Evolutionary conservation across 163 green algal genomes (phyloP).

Genomic region (Chlamydomonas reinhardtii): DNA sequence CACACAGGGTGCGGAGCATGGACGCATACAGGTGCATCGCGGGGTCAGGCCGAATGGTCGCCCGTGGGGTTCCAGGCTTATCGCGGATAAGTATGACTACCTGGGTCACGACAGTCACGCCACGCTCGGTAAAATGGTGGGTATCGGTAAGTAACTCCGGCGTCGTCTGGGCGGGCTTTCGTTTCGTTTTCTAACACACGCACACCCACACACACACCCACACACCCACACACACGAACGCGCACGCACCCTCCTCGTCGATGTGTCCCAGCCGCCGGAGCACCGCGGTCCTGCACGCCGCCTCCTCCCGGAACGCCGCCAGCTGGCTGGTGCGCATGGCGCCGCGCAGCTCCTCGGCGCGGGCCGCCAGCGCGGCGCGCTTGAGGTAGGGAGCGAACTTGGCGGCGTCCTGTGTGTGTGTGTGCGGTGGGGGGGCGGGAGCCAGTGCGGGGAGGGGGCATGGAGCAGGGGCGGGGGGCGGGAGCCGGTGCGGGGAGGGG

Average conservation of each 20-base stretch:
- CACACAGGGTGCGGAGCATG: too few species aligned
- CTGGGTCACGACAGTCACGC: too few species aligned
- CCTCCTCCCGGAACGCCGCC: constrained; percentile 77
- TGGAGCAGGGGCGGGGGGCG: neutral
- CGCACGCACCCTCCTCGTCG: constrained; percentile 66
- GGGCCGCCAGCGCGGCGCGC: constrained; percentile 76
- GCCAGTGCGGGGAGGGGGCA: neutral
- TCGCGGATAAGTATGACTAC: too few species aligned
- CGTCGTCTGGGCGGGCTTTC: too few species aligned
- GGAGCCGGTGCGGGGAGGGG: too few species aligned
- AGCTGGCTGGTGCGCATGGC: constrained; percentile 80
- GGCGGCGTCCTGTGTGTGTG: neutral
- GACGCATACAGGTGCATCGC: too few species aligned
- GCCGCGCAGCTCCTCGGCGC: constrained; percentile 71
- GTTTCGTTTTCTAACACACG: too few species aligned
- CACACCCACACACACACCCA: neutral
- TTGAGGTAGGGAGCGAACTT: constrained; percentile 66
- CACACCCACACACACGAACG: neutral
- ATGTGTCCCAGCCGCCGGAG: constrained; percentile 90
- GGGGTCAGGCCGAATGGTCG: too few species aligned
- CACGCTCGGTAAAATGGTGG: too few species aligned
- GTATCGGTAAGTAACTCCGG: too few species aligned
- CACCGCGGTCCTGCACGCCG: constrained; percentile 76
- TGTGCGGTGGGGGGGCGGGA: neutral
- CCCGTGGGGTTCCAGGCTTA: too few species aligned